These are phyloP conservation scores for Castanea mollissima DNA, from an alignment of 306 rosid species.

Conservation along the genomic window DNA sequence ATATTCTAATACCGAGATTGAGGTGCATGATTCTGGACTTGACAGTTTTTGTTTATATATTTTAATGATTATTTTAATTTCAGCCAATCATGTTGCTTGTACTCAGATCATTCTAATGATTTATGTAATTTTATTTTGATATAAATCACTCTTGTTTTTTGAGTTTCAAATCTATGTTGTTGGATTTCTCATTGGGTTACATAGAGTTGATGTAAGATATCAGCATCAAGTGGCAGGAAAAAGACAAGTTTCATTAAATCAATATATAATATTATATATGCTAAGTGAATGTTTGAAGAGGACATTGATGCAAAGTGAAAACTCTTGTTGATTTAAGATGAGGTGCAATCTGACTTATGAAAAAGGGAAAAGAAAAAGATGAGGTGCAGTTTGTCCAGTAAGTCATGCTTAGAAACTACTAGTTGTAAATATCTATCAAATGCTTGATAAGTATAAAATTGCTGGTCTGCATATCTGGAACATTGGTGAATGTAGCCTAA, in stretches of 20 bases:
- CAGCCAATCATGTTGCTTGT: not conserved
- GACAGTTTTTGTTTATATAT: not conserved
- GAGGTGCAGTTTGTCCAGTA: not conserved
- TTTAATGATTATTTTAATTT: not conserved
- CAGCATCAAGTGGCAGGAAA: not conserved
- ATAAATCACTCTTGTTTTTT: not conserved
- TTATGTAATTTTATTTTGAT: not conserved
- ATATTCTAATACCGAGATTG: conserved; percentile 89
- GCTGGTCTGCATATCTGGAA: conserved; percentile 15
- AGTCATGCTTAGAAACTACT: not conserved
- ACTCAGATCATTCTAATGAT: not conserved
- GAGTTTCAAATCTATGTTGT: not conserved
- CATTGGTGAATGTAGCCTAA: conserved; percentile 7
- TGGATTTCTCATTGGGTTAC: not conserved
- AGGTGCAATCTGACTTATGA: too few relatives aligned
- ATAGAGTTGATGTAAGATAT: not conserved
- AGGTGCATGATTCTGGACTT: conserved; percentile 50
- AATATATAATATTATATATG: not conserved
- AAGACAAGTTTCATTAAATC: not conserved
- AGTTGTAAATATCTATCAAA: not conserved
- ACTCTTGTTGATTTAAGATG: not conserved
- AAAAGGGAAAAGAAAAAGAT: not conserved
- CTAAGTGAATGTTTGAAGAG: not conserved
- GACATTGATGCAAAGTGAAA: not conserved
- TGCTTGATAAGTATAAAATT: not conserved